These are phyloP conservation scores for Phytopythium vexans DNA, from an alignment of 352 stramenopile genomes.

Conservation along the genomic window DNA sequence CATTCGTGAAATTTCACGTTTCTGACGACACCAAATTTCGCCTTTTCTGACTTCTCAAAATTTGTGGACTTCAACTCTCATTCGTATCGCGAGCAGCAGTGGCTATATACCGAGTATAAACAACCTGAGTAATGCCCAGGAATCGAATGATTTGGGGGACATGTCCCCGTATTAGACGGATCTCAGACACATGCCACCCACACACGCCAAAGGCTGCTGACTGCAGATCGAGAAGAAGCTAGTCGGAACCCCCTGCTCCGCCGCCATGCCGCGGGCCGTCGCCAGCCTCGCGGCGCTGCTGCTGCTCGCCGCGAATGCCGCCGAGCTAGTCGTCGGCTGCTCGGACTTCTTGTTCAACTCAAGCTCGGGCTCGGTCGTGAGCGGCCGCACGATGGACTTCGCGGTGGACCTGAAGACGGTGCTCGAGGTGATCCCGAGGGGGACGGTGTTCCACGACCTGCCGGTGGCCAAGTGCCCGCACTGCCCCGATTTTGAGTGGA, in stretches of 20 bases:
- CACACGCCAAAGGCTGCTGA: no score
- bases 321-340: slow-evolving; percentile 11
- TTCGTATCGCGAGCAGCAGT: no score
- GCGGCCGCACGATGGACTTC: slow-evolving; percentile 59
- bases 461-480: slow-evolving; percentile 27
- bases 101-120: no score
- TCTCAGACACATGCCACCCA: no score
- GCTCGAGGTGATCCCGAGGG: slow-evolving; percentile 47
- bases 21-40: no score
- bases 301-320: neutral
- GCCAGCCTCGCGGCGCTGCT: neutral
- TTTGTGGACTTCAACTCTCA: no score
- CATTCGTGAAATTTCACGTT: no score
- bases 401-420: slow-evolving; percentile 35
- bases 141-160: no score
- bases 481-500: slow-evolving; percentile 46
- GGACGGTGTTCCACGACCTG: slow-evolving; percentile 44
- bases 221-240: no score
- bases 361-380: slow-evolving; percentile 26
- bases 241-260: neutral
- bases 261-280: neutral
- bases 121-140: no score
- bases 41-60: no score
- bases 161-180: no score
- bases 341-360: slow-evolving; percentile 60